Evolutionary conservation across 73 alveolate species (phyloP), one percentile per base, ranked within the genome.

Genomic region (Durusdinium trenchii): DNA sequence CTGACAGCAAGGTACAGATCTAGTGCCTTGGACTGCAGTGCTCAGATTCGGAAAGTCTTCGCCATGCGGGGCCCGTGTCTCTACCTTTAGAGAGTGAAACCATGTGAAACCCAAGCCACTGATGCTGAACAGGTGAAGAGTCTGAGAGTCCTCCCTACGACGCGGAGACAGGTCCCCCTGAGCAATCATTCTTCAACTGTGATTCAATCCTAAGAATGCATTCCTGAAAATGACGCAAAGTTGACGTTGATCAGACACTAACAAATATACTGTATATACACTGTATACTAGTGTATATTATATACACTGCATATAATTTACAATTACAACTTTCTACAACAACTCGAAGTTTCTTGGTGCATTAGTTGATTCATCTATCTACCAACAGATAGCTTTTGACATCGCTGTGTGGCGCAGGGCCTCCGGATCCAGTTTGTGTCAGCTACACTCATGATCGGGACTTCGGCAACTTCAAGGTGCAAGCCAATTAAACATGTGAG

Each of bases 361-460:
- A n/a, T n/a, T n/a, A n/a, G n/a, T n/a, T n/a, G n/a, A n/a, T n/a
- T n/a, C n/a, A 54, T 12, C 28, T 9, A 20, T 12, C 64, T 20
- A 54, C 20, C 20, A 12, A 20, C 64, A 54, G 20, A 20, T 12
- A 12, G 64, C 20, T 54, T 20, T 54, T 54, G 28, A 20, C 64
- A 9, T 12, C 20, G 64, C 20, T 54, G 28, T 20, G 9, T 20
- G 64, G 28, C 64, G 6, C 0, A 47, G 92, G 99, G 82, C 83
- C 99, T 52, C 99, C 99, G 18, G 99, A 93, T 35, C 81, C 92
- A 32, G 99, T 93, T 1, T 93, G 99, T 51, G 99, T 93, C 42
- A 93, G 99, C 99, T 93, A 93, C 93, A 93, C 99, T 36, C 99
- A 93, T 42, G 99, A 93, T 93, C 99, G 99, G 28, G 99, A 93